Percentiles rank a stretch among this genome's conserved stretches.
These are phyloP conservation scores for Moringa oleifera DNA, from an alignment of 345 rosid genomes.

Conservation along the genomic window DNA sequence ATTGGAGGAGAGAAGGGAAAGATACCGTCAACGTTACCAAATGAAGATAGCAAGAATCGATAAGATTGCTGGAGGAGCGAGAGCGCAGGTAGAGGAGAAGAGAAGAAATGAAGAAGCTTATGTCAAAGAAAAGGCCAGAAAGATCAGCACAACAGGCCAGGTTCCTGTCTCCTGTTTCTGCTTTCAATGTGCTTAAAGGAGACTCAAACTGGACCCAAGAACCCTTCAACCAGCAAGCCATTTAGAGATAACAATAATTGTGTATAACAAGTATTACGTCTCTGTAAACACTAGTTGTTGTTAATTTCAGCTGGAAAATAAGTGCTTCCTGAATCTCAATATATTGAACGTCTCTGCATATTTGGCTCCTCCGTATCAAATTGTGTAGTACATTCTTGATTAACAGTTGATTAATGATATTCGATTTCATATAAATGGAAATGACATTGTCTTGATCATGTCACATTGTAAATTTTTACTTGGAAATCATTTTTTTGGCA, in stretches of 20 bases:
- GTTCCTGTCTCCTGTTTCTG: slow-evolving; percentile 44
- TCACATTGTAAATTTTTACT: no score
- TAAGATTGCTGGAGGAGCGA: slow-evolving; percentile 46
- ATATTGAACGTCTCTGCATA: no score
- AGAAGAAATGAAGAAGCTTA: slow-evolving; percentile 42
- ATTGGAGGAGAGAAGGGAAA: slow-evolving; percentile 46
- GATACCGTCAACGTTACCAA: slow-evolving; percentile 44
- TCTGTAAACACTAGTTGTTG: no score
- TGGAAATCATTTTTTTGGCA: no score
- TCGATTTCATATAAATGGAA: no score
- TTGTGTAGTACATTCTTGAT: no score
- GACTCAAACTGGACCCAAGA: neutral
- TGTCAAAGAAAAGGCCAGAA: slow-evolving; percentile 45
- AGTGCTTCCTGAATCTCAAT: neutral
- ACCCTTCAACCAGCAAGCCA: no score
- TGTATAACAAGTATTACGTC: no score
- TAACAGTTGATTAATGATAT: no score
- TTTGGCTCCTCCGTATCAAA: no score
- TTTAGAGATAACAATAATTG: no score
- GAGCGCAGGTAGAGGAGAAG: slow-evolving; percentile 55
- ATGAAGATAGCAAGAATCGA: slow-evolving; percentile 53
- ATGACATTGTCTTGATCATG: no score
- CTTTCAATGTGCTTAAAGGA: slow-evolving; percentile 28
- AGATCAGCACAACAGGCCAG: slow-evolving; percentile 36
- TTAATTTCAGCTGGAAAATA: neutral